These are phyloP conservation scores for Didymosphaeria variabile DNA, from an alignment of 2,329 filamentous ascomycete genomes.

Conservation along the genomic window DNA sequence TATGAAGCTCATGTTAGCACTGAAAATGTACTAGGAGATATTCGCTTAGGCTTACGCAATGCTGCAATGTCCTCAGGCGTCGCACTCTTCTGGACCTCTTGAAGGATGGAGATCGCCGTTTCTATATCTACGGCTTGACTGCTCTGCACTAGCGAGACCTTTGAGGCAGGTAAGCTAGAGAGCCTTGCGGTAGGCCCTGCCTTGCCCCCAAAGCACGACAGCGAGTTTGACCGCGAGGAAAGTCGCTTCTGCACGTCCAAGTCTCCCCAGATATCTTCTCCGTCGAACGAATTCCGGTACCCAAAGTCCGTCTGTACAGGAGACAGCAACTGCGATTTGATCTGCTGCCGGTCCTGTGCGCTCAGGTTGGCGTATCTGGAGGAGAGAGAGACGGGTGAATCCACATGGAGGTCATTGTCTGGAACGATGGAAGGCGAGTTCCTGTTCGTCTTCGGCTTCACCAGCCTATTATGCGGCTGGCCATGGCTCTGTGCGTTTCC, in stretches of 20 bases:
- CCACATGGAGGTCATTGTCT: constrained; percentile 17
- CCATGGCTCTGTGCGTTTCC: constrained; percentile 41
- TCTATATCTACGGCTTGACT: constrained; percentile 53
- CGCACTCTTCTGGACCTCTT: constrained; percentile 59
- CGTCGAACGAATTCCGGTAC: constrained; percentile 25
- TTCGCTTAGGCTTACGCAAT: constrained; percentile 42
- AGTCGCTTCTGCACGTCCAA: constrained; percentile 36
- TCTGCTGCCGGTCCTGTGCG: constrained; percentile 38
- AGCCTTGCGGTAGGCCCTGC: constrained; percentile 36
- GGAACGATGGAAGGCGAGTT: constrained; percentile 35
- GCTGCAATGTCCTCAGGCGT: constrained; percentile 59
- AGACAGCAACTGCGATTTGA: constrained; percentile 40
- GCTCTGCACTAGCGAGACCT: constrained; percentile 42
- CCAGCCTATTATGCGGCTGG: constrained; percentile 38
- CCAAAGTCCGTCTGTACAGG: constrained; percentile 37
- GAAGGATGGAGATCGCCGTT: constrained; percentile 55
- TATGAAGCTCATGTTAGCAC: constrained; percentile 25
- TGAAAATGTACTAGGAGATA: not conserved
- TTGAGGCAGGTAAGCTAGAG: constrained; percentile 34
- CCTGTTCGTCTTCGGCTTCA: constrained; percentile 49
- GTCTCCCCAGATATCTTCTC: constrained; percentile 32
- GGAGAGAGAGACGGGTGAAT: constrained; percentile 32
- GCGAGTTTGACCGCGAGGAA: constrained; percentile 39
- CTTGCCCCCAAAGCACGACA: constrained; percentile 36
- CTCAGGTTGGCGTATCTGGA: constrained; percentile 40